Percentiles rank a stretch among this genome's conserved stretches.
Evolutionary conservation across 306 rosid species (phyloP).

Genomic region (Vigna trinervia): DNA sequence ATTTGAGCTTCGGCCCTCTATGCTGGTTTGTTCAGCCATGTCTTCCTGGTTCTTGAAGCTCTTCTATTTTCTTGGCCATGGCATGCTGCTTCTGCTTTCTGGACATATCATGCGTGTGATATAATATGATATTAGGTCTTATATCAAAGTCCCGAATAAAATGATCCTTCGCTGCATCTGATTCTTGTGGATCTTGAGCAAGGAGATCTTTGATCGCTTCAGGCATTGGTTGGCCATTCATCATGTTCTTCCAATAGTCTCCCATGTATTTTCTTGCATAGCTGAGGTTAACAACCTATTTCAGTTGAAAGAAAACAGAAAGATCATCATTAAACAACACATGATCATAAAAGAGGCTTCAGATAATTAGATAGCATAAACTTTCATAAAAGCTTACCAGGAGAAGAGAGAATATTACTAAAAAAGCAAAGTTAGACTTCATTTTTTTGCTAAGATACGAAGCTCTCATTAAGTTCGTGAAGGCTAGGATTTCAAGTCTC

Average conservation of each 20-base stretch:
- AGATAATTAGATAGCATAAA: neutral
- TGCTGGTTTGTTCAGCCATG: conserved; percentile 38
- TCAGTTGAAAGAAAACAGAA: neutral
- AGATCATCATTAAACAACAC: conserved; percentile 22
- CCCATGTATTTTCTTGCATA: conserved; percentile 11
- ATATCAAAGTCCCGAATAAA: neutral
- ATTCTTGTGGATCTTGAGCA: neutral
- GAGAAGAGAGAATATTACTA: conserved; percentile 49
- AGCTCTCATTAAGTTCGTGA: conserved; percentile 44
- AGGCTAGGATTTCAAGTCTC: conserved; percentile 44
- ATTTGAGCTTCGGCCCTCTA: conserved; percentile 19
- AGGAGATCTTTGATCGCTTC: neutral
- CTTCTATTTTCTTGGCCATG: conserved; percentile 36
- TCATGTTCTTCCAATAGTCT: conserved; percentile 15
- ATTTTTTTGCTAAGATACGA: conserved; percentile 40
- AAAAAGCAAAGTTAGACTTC: conserved; percentile 55
- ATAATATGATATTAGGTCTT: neutral
- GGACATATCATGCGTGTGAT: neutral
- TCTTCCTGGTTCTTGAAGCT: conserved; percentile 35
- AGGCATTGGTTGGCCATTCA: conserved; percentile 6
- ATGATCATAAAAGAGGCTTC: neutral
- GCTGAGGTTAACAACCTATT: neutral
- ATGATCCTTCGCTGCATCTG: neutral
- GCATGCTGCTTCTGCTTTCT: neutral
- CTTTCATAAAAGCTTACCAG: conserved; percentile 56